Evolutionary conservation across 306 rosid genomes (phyloP).

Genomic region (Trichosanthes cucumerina): DNA sequence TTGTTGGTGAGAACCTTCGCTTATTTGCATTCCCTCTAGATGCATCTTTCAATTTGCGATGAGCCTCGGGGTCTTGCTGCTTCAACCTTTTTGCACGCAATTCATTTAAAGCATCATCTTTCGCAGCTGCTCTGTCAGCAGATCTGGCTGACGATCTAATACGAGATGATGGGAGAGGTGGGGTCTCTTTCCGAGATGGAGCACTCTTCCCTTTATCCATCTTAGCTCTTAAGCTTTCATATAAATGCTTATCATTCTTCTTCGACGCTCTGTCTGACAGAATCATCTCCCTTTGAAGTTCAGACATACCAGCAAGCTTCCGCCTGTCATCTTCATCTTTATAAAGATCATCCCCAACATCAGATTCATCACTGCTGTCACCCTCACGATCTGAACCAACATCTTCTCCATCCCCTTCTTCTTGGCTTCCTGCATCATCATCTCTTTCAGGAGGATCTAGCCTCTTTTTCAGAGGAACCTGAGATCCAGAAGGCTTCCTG

Average conservation of each 20-base stretch:
- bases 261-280: constrained; percentile 74
- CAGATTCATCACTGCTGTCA: constrained; percentile 57
- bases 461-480: constrained; percentile 82
- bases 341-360: constrained; percentile 84
- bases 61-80: constrained; percentile 75
- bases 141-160: constrained; percentile 66
- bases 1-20: constrained; percentile 37
- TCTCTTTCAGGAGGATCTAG: constrained; percentile 56
- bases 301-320: constrained; percentile 89
- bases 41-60: constrained; percentile 41
- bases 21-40: constrained; percentile 43
- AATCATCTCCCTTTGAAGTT: constrained; percentile 93
- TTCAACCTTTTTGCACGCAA: constrained; percentile 85
- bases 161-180: constrained; percentile 58
- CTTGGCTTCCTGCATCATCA: constrained; percentile 72
- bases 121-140: constrained; percentile 74
- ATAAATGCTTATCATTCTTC: constrained; percentile 61
- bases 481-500: constrained; percentile 48
- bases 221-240: constrained; percentile 63
- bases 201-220: constrained; percentile 54
- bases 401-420: constrained; percentile 50
- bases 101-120: constrained; percentile 88
- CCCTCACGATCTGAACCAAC: constrained; percentile 40
- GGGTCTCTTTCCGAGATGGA: constrained; percentile 42
- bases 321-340: constrained; percentile 67